Evolutionary conservation across 2,329 filamentous ascomycete genomes (phyloP).

Genomic region (Aspergillus chevalieri): DNA sequence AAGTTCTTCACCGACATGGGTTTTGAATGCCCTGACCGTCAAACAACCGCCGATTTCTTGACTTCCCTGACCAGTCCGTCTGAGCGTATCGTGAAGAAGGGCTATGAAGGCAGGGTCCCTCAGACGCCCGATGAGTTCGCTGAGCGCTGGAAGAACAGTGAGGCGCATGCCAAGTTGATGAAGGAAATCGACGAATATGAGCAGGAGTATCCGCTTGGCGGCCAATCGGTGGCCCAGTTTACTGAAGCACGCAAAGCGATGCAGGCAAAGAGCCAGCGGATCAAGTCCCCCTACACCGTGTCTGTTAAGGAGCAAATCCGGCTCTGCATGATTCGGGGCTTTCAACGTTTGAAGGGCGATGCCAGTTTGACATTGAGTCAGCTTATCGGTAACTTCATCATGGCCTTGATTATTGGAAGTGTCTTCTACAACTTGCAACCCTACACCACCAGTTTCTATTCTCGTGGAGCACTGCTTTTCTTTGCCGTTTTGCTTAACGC

Average conservation of each 20-base stretch:
- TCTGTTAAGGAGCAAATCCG: slow-evolving; percentile 68
- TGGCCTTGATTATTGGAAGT: slow-evolving; percentile 71
- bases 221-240: slow-evolving; percentile 36
- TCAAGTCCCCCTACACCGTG: slow-evolving; percentile 74
- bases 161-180: slow-evolving; percentile 38
- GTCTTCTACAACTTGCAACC: slow-evolving; percentile 71
- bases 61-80: slow-evolving; percentile 62
- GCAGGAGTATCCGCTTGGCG: slow-evolving; percentile 37
- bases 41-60: slow-evolving; percentile 66
- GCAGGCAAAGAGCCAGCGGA: slow-evolving; percentile 46
- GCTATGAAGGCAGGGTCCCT: slow-evolving; percentile 59
- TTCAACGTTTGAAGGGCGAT: slow-evolving; percentile 69
- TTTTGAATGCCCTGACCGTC: slow-evolving; percentile 62
- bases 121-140: slow-evolving; percentile 66
- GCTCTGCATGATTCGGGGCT: slow-evolving; percentile 77
- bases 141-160: slow-evolving; percentile 49
- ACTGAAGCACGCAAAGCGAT: slow-evolving; percentile 37
- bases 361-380: slow-evolving; percentile 65
- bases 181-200: slow-evolving; percentile 42
- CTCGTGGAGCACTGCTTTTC: slow-evolving; percentile 74
- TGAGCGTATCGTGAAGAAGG: slow-evolving; percentile 53
- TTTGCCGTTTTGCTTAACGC: slow-evolving; percentile 84
- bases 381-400: slow-evolving; percentile 62
- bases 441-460: slow-evolving; percentile 68
- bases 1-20: slow-evolving; percentile 64